phyloP scores from a whole-genome alignment of 1,284 basidiomycete species.

The Phellopilus nigrolimitatus region DNA sequence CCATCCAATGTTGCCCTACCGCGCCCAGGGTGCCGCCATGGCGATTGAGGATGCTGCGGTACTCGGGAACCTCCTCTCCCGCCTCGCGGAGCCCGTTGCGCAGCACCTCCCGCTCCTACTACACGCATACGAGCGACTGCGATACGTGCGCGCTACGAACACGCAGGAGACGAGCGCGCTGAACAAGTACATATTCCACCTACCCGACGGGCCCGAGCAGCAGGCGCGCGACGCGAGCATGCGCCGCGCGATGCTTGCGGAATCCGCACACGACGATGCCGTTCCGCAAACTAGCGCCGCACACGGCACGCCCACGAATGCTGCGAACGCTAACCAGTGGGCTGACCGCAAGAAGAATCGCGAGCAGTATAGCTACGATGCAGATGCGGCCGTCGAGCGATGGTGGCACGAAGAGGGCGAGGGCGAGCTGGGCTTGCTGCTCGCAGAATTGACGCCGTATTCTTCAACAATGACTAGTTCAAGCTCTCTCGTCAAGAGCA shows the following conservation, averaged over 20 bases:
- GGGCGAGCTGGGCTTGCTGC: constrained; percentile 15
- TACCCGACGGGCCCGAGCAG: constrained; percentile 17
- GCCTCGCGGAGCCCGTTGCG: constrained; percentile 4
- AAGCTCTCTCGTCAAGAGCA: neutral
- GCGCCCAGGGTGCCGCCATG: constrained; percentile 29
- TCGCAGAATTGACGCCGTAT: neutral
- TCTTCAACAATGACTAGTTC: constrained; percentile 3
- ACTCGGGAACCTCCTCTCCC: constrained; percentile 23
- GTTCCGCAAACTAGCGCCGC: neutral
- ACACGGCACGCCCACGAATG: neutral
- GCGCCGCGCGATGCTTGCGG: constrained; percentile 21
- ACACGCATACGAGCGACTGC: constrained; percentile 11
- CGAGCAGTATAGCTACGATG: constrained; percentile 22
- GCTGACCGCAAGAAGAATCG: constrained; percentile 23
- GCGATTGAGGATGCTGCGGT: constrained; percentile 26
- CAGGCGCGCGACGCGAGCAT: constrained; percentile 19
- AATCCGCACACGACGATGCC: neutral
- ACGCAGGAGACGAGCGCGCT: constrained; percentile 11
- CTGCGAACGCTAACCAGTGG: constrained; percentile 24
- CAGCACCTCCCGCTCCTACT: constrained; percentile 9
- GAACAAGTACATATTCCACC: constrained; percentile 14
- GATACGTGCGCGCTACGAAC: constrained; percentile 12
- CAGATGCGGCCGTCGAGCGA: constrained; percentile 16
- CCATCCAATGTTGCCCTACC: constrained; percentile 28
- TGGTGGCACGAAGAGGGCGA: constrained; percentile 21